phyloP scores from a whole-genome alignment of 805 yeast species.

The Wickerhamomyces sydowiorum region DNA sequence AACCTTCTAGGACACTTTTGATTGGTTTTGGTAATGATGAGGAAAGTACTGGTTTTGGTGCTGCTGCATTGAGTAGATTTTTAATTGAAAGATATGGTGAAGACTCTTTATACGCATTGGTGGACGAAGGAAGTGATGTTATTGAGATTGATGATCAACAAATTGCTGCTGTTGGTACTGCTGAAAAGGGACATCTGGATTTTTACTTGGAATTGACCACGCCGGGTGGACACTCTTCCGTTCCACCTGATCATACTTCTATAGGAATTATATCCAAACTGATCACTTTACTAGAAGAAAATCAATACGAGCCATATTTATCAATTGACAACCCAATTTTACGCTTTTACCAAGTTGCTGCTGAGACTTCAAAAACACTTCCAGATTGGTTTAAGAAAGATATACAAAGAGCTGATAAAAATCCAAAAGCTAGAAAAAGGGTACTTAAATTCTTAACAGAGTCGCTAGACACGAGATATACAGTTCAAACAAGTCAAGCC shows the following conservation, averaged over 20 bases:
- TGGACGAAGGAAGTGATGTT: conserved; percentile 63
- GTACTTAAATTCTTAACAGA: conserved; percentile 24
- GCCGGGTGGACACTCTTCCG: conserved; percentile 76
- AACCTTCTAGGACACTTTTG: conserved; percentile 58
- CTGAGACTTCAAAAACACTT: not conserved
- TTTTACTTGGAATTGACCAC: conserved; percentile 45
- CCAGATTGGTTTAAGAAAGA: not conserved
- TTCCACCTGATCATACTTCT: conserved; percentile 75
- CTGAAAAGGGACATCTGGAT: conserved; percentile 59
- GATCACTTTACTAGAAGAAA: conserved; percentile 47
- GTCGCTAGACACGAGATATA: conserved; percentile 7
- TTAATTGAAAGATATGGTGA: conserved; percentile 52
- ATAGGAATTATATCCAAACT: conserved; percentile 67
- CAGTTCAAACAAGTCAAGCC: conserved; percentile 20
- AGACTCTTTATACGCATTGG: conserved; percentile 51
- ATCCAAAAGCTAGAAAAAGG: conserved; percentile 29
- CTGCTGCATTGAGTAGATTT: conserved; percentile 32
- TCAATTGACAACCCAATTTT: conserved; percentile 44
- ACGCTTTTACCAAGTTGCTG: not conserved
- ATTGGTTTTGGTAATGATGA: conserved; percentile 77
- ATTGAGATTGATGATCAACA: conserved; percentile 30
- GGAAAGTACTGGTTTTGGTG: conserved; percentile 53
- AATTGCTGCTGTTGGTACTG: conserved; percentile 49
- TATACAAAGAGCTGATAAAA: conserved; percentile 30
- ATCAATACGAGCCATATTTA: conserved; percentile 39